Evolutionary conservation across 345 rosid species (phyloP), one percentile per base, ranked within the genome.

Genomic region (Hibiscus trionum): DNA sequence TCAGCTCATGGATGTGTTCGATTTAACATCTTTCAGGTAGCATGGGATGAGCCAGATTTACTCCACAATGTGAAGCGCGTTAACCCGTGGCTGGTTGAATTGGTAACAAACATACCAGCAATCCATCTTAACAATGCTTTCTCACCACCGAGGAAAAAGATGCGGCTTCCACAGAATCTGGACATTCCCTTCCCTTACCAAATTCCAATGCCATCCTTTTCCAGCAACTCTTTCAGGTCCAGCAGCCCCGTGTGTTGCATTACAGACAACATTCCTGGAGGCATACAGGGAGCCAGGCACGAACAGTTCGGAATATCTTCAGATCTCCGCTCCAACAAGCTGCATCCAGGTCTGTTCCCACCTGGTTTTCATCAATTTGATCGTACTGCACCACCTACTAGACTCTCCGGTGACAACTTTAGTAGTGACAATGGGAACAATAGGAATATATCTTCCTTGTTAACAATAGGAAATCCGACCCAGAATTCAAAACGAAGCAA

Each of bases 211-310:
- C 88, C 96, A 12, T 77, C 95, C 62, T 88, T 86, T 75, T 79
- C 93, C 29, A 72, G 86, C 81, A 91, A 86, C 78, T 87, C 84
- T 15, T 84, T 83, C 37, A 74, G 83, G 68, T 75, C 82, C 39
- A 79, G 85, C 88, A 90, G 86, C 80, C 89, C 89, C 73, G 78
- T 90, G 62, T 74, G 84, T 84, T 85, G 83, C 80, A 78, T 88
- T 79, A 82, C 88, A 61, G 91, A 89, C 76, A 89, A 85, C 78
- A 82, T 85, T 85, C 92, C 97, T 84, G 90, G 88, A 86, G 94
- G 98, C 86, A 87, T 96, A 88, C 99, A 96, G 99, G 99, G 98
- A 96, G 97, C 98, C 99, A 96, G 99, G 99, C 99, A 96, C 85
- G 87, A 92, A 76, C 91, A 84, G 73, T 85, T 82, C 70, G 96